A percentile compares a stretch with the other conserved stretches of the same genome.
Evolutionary conservation across 495 filamentous ascomycete species (phyloP).

Genomic region (Aspergillus baeticus): DNA sequence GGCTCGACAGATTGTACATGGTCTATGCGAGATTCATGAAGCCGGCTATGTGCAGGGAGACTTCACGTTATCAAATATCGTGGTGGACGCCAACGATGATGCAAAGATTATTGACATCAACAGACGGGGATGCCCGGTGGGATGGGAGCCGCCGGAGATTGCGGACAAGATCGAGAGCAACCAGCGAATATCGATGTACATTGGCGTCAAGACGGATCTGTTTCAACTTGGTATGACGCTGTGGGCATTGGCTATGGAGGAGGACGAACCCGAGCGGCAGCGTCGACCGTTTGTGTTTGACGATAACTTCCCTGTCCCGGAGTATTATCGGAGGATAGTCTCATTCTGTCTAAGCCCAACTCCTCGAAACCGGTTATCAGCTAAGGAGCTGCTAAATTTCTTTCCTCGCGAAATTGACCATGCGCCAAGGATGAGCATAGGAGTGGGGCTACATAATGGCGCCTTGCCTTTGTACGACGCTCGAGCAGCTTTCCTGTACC

Average conservation of each 20-base stretch:
- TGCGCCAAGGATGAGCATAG: slow-evolving; percentile 13
- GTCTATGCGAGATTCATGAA: slow-evolving; percentile 90
- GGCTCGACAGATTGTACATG: slow-evolving; percentile 90
- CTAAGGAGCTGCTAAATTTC: slow-evolving; percentile 53
- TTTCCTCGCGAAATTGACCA: slow-evolving; percentile 39
- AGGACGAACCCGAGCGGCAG: slow-evolving; percentile 86
- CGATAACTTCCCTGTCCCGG: slow-evolving; percentile 49
- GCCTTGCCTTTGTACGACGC: slow-evolving; percentile 21
- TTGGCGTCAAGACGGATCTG: slow-evolving; percentile 95
- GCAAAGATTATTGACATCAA: slow-evolving; percentile 99
- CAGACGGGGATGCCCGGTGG: slow-evolving; percentile 88
- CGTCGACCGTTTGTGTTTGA: slow-evolving; percentile 64
- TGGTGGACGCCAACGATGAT: slow-evolving; percentile 79
- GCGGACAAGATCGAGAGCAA: slow-evolving; percentile 83
- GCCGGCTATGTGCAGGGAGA: slow-evolving; percentile 97
- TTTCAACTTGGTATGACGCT: slow-evolving; percentile 97
- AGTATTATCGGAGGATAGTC: slow-evolving; percentile 60
- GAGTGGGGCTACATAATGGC: slow-evolving; percentile 21
- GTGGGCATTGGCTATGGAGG: slow-evolving; percentile 83
- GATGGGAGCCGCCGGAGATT: slow-evolving; percentile 97
- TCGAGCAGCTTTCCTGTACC: slow-evolving; percentile 15
- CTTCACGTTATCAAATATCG: slow-evolving; percentile 96
- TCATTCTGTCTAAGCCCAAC: slow-evolving; percentile 54
- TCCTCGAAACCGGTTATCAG: slow-evolving; percentile 54
- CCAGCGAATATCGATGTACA: slow-evolving; percentile 95